A percentile compares a stretch with the other conserved stretches of the same genome.
Evolutionary conservation across 495 filamentous ascomycete species (phyloP).

Genomic region (Pseudomonodictys pantanalensis): DNA sequence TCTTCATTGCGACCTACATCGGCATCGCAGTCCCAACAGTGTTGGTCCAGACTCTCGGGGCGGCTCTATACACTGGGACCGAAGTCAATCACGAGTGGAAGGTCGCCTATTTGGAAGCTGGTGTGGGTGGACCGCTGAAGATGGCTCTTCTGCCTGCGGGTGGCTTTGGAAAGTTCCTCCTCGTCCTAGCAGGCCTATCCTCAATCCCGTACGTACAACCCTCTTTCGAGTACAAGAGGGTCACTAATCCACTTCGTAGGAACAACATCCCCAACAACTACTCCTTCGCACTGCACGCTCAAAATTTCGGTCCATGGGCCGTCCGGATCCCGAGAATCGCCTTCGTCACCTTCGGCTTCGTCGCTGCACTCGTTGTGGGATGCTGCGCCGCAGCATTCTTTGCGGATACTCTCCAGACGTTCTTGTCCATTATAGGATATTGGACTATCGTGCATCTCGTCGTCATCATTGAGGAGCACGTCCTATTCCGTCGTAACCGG

Average conservation of each 20-base stretch:
- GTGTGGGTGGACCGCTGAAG: slow-evolving; percentile 24
- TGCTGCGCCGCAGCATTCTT: slow-evolving; percentile 27
- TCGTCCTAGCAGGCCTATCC: slow-evolving; percentile 42
- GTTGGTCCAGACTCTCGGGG: slow-evolving; percentile 27
- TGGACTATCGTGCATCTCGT: slow-evolving; percentile 27
- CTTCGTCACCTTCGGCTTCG: slow-evolving; percentile 29
- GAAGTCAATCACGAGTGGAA: slow-evolving; percentile 16
- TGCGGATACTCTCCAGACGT: slow-evolving; percentile 27
- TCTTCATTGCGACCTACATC: slow-evolving; percentile 26
- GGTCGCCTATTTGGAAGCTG: slow-evolving; percentile 12
- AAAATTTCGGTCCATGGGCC: slow-evolving; percentile 43
- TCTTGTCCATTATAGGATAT: slow-evolving; percentile 27
- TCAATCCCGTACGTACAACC: slow-evolving; percentile 37
- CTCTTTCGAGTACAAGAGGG: neutral
- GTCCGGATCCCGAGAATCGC: slow-evolving; percentile 38
- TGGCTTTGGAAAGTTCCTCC: slow-evolving; percentile 44
- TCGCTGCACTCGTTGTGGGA: slow-evolving; percentile 25
- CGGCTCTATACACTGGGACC: slow-evolving; percentile 19
- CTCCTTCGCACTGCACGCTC: slow-evolving; percentile 32
- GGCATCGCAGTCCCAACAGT: slow-evolving; percentile 23
- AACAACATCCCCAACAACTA: slow-evolving; percentile 34
- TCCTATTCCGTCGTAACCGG: slow-evolving; percentile 13
- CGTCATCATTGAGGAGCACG: slow-evolving; percentile 23
- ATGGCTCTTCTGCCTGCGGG: slow-evolving; percentile 33
- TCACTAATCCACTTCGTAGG: neutral